A percentile compares a stretch with the other conserved stretches of the same genome.
These are phyloP conservation scores for Cyberlindnera maclurae DNA, from an alignment of 805 yeast genomes.

Conservation along the genomic window DNA sequence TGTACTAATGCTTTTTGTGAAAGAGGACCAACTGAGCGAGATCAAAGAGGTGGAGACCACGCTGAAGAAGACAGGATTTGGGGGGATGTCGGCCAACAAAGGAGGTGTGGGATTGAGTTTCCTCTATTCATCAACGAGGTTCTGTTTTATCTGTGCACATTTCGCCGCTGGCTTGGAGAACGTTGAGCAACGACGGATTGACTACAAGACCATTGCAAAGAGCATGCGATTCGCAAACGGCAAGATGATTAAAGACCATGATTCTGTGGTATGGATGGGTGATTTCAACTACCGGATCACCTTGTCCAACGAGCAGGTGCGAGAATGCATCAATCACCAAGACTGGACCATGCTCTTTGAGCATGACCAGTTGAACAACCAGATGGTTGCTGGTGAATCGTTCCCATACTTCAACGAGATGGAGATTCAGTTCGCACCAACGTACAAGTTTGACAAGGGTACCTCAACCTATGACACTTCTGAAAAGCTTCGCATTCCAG, in stretches of 20 bases:
- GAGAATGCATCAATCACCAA: slow-evolving; percentile 41
- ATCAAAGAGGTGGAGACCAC: slow-evolving; percentile 62
- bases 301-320: slow-evolving; percentile 63
- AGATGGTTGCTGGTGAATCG: slow-evolving; percentile 68
- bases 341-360: slow-evolving; percentile 51
- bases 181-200: slow-evolving; percentile 76
- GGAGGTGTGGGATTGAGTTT: slow-evolving; percentile 76
- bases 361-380: slow-evolving; percentile 71
- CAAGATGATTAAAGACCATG: slow-evolving; percentile 64
- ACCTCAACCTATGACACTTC: slow-evolving; percentile 77
- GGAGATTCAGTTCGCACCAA: slow-evolving; percentile 77
- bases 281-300: slow-evolving; percentile 86
- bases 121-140: slow-evolving; percentile 53
- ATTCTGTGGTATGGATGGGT: slow-evolving; percentile 83
- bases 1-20: slow-evolving; percentile 60
- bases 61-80: slow-evolving; percentile 85
- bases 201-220: slow-evolving; percentile 70
- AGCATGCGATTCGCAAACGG: slow-evolving; percentile 52
- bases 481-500: slow-evolving; percentile 89
- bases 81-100: slow-evolving; percentile 80
- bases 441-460: slow-evolving; percentile 90
- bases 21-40: slow-evolving; percentile 41
- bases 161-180: slow-evolving; percentile 89
- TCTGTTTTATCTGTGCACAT: slow-evolving; percentile 82
- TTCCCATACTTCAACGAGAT: slow-evolving; percentile 80